These are phyloP conservation scores for Rhodosorus marinus DNA, from an alignment of 23 red algal species.

Conservation along the genomic window DNA sequence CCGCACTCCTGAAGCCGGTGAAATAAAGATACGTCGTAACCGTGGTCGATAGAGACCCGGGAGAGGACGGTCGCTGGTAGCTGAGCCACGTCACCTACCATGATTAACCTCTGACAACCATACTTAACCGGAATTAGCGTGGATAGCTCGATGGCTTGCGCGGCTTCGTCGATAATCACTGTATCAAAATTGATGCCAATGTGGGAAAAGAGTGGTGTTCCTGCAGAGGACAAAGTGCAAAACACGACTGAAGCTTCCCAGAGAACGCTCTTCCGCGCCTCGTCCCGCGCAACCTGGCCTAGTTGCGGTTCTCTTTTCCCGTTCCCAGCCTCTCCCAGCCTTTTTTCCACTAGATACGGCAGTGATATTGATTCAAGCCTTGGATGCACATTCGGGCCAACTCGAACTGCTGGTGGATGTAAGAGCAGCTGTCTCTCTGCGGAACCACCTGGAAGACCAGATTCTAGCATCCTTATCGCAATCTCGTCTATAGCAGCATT, in stretches of 20 bases:
- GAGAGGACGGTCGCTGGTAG: constrained; percentile 36
- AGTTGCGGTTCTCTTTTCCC: no score
- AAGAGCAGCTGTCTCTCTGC: constrained; percentile 9
- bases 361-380: no score
- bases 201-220: no score
- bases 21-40: constrained; percentile 27
- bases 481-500: constrained; percentile 85
- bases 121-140: constrained; percentile 52
- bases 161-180: constrained; percentile 67
- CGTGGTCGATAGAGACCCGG: not conserved
- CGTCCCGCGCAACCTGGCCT: no score
- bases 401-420: no score
- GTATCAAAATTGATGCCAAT: constrained; percentile 24
- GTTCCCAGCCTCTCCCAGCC: no score
- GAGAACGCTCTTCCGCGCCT: no score
- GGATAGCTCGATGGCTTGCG: constrained; percentile 51
- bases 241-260: no score
- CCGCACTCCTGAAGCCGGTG: constrained; percentile 13
- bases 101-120: constrained; percentile 18
- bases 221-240: no score
- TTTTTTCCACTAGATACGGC: no score
- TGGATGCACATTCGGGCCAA: no score
- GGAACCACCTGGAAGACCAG: constrained; percentile 14
- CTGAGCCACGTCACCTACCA: constrained; percentile 69
- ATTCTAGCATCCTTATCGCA: constrained; percentile 28